Evolutionary conservation across 148 eudicot genomes (phyloP).

Genomic region (Rhododendron molle): DNA sequence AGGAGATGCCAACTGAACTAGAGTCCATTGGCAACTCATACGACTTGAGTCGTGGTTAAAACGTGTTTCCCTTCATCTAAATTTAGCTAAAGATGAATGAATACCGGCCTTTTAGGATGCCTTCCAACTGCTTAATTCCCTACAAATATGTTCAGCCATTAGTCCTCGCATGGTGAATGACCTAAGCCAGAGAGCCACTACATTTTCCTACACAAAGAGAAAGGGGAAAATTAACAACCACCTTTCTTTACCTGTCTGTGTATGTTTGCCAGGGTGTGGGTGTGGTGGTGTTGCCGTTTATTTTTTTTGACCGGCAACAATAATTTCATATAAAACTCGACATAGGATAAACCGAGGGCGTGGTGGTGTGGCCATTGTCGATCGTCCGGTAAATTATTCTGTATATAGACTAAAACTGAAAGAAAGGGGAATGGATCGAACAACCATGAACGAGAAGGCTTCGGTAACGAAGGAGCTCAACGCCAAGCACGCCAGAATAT

Average conservation of each 20-base stretch:
- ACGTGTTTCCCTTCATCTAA: neutral
- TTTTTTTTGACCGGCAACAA: too few relatives aligned
- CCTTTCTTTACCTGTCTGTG: neutral
- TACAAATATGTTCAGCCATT: neutral
- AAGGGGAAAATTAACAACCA: neutral
- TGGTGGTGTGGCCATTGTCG: neutral
- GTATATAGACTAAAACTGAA: neutral
- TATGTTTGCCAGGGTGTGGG: neutral
- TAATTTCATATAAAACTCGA: too few relatives aligned
- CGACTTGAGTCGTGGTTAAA: neutral
- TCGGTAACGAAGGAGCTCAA: neutral
- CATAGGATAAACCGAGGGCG: neutral
- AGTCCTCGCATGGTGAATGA: neutral
- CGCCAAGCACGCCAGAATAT: conserved; percentile 24
- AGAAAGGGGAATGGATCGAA: neutral
- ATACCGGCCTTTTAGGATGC: neutral
- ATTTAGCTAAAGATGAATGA: neutral
- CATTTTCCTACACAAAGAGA: neutral
- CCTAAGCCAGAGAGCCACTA: neutral
- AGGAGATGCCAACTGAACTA: too few relatives aligned
- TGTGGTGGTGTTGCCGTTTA: neutral
- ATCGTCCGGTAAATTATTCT: neutral
- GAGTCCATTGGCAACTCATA: neutral
- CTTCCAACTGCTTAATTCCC: neutral
- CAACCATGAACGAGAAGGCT: neutral